Evolutionary conservation across 345 rosid genomes (phyloP), one percentile per base, ranked within the genome.

Genomic region (Clausena lansium): DNA sequence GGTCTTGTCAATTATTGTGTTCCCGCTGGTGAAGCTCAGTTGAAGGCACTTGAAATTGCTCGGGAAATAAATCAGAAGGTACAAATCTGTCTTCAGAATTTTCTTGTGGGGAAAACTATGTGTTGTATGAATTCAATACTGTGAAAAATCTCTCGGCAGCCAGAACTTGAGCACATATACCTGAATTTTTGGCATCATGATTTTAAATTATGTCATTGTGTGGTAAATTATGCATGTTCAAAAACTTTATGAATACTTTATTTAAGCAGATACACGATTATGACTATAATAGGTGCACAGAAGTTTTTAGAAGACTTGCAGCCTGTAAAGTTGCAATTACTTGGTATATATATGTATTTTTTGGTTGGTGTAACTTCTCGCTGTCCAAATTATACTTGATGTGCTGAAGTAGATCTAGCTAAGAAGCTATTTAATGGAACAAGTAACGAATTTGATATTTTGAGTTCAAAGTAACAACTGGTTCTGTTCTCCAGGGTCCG

Each of bases 1-100:
- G 96, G 97, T 30, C 93, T 95, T 73, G 97, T 84, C 70, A 92
- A 95, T 78, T 82, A 89, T 72, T 87, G 88, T 85, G 97, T 89
- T 60, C 86, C 89, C 27, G 85, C 93, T 0, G 93, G 98, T 60
- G 92, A 89, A 78, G 93, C 97, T 81, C 91, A 84, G 78, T 27
- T 57, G 66, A 95, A 92, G 86, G 99, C 97, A 52, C 86, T 93
- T 58, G 95, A 90, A 82, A 83, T 95, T 70, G 99, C 99, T 25
- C 87, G 85, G 62, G 91, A 89, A 84, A 93, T 95, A 74, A 95
- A 87, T 81, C 84, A 89, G 80, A 95, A 93, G 93, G 96, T 89
- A 80, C 33, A 38, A 33, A 41, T 47, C 27, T 60, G 30, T 61
- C 55, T 65, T 58, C 2, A 63, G 27, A 61, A 68, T 67, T 61